Percentiles rank a stretch among this genome's conserved stretches.
These are phyloP conservation scores for Fraxinus velutina DNA, from an alignment of 305 asterid genomes.

Conservation along the genomic window DNA sequence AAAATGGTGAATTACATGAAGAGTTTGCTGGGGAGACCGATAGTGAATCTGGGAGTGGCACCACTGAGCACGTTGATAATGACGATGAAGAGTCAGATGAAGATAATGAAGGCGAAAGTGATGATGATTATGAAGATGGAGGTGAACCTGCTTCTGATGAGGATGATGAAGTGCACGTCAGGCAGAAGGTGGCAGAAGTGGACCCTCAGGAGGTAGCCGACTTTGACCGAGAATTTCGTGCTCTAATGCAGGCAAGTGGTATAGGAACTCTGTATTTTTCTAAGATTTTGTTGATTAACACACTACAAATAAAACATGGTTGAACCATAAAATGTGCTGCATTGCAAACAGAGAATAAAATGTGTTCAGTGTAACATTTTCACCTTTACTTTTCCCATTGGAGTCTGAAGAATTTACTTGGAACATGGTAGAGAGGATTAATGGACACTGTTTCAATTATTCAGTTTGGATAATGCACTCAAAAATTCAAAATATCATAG, in stretches of 20 bases:
- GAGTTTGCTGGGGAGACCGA: slow-evolving; percentile 60
- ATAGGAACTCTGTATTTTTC: not conserved
- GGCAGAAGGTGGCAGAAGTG: slow-evolving; percentile 78
- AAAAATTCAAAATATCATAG: not conserved
- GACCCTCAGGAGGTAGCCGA: slow-evolving; percentile 90
- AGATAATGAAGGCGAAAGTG: slow-evolving; percentile 68
- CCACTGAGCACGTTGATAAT: slow-evolving; percentile 53
- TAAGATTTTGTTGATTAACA: not conserved
- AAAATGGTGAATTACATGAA: slow-evolving; percentile 68
- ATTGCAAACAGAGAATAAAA: not conserved
- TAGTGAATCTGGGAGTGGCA: slow-evolving; percentile 84
- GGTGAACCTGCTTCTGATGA: slow-evolving; percentile 78
- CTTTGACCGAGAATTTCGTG: slow-evolving; percentile 86
- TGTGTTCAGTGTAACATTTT: not conserved
- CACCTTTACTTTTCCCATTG: not conserved
- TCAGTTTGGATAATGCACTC: not conserved
- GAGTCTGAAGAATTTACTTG: not conserved
- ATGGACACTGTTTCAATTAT: not conserved
- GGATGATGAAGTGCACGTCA: slow-evolving; percentile 82
- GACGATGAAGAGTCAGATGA: slow-evolving; percentile 74
- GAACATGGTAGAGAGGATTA: not conserved
- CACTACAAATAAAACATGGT: not conserved
- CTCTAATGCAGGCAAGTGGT: slow-evolving; percentile 83
- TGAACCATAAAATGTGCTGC: not conserved
- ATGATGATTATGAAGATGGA: slow-evolving; percentile 68